Evolutionary conservation across 768 basidiomycete species (phyloP).

Genomic region (Gyrodon lividus): DNA sequence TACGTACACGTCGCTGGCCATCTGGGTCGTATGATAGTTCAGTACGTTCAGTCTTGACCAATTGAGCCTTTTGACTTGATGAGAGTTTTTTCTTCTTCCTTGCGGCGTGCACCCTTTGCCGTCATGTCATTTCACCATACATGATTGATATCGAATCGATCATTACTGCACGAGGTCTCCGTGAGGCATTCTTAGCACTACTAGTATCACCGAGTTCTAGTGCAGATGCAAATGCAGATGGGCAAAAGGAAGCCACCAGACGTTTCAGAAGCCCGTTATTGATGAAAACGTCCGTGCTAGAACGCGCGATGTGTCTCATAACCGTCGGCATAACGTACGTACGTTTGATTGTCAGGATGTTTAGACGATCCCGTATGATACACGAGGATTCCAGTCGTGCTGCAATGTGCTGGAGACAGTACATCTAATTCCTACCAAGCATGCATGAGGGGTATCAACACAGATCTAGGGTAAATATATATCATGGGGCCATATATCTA

Average conservation of each 20-base stretch:
- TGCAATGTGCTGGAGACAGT: neutral
- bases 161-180: neutral
- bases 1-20: too few relatives aligned
- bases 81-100: too few relatives aligned
- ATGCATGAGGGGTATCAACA: slow-evolving; percentile 21
- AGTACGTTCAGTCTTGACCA: too few relatives aligned
- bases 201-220: neutral
- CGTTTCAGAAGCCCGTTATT: neutral
- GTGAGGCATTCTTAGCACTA: neutral
- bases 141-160: too few relatives aligned
- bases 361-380: too few relatives aligned
- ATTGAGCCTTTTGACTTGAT: too few relatives aligned
- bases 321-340: neutral
- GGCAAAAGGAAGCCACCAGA: neutral
- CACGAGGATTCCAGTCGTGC: neutral
- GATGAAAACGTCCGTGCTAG: neutral
- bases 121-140: neutral
- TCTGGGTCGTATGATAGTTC: too few relatives aligned
- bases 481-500: slow-evolving; percentile 23
- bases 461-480: slow-evolving; percentile 14
- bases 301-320: neutral
- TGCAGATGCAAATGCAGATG: neutral
- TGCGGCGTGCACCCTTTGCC: neutral
- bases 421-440: neutral
- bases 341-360: neutral